Evolutionary conservation across 1,284 basidiomycete genomes (phyloP).

Genomic region (Cutaneotrichosporon sp.): DNA sequence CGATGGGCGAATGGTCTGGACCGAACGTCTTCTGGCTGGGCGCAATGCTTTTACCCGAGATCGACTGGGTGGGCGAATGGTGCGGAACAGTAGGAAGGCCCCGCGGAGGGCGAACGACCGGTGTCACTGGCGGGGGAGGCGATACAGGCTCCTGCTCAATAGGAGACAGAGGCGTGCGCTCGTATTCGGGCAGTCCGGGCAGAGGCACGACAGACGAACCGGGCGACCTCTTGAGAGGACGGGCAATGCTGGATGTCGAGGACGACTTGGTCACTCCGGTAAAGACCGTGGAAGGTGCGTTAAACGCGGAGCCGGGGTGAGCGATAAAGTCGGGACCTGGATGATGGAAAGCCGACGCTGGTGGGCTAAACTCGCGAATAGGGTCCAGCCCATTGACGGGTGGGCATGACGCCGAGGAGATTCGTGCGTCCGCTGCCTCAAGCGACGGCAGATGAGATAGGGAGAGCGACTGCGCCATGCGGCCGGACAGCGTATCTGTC

Average conservation of each 20-base stretch:
- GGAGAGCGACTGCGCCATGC: background rate
- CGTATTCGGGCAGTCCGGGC: background rate
- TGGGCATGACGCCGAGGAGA: background rate
- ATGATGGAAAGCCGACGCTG: too few species aligned
- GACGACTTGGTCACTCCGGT: background rate
- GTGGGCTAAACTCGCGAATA: background rate
- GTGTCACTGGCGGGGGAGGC: background rate
- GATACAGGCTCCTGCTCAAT: slow-evolving; percentile 3
- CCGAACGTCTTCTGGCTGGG: slow-evolving; percentile 1
- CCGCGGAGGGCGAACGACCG: background rate
- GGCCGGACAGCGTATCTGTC: background rate
- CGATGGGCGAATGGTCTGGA: background rate
- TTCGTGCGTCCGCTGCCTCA: background rate
- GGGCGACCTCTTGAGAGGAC: background rate
- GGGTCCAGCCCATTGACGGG: background rate
- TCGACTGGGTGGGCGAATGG: background rate
- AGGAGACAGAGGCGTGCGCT: background rate
- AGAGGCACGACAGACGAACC: background rate
- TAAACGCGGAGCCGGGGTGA: background rate
- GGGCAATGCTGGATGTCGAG: background rate
- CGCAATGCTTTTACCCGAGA: background rate
- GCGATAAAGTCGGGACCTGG: too few species aligned
- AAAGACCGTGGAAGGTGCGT: background rate
- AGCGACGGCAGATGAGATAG: background rate
- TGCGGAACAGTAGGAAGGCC: background rate